Evolutionary conservation across 177 flowering plant genomes (phyloP).

Genomic region (Vitis hybrid): DNA sequence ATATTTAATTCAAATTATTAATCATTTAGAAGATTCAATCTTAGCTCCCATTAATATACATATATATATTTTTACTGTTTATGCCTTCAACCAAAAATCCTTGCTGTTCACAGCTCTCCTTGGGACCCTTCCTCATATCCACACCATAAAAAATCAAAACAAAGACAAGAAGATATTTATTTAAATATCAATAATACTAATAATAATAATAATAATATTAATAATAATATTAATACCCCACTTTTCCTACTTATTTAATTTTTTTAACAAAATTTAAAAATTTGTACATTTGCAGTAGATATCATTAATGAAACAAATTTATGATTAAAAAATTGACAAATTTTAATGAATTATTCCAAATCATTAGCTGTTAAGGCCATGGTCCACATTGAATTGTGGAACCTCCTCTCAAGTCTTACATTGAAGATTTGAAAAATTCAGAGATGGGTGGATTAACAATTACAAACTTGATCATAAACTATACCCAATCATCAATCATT

Average conservation of each 20-base stretch:
- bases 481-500: too few relatives aligned
- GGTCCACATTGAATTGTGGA: slow-evolving; percentile 15
- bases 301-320: not conserved
- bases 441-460: not conserved
- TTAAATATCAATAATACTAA: not conserved
- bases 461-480: not conserved
- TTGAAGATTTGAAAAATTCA: not conserved
- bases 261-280: not conserved
- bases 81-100: slow-evolving; percentile 3
- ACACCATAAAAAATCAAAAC: not conserved
- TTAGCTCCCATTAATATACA: not conserved
- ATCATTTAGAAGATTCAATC: not conserved
- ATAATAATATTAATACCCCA: too few relatives aligned
- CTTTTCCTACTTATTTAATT: too few relatives aligned
- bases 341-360: slow-evolving; percentile 4
- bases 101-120: slow-evolving; percentile 18
- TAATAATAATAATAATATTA: too few relatives aligned
- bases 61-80: not conserved
- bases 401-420: not conserved
- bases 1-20: not conserved
- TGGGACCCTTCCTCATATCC: not conserved
- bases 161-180: not conserved
- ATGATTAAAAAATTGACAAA: not conserved
- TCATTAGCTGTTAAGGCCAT: slow-evolving; percentile 12
- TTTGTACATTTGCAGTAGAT: not conserved